These are phyloP conservation scores for Sporisorium scitamineum DNA, from an alignment of 1,284 basidiomycete genomes.

Conservation along the genomic window DNA sequence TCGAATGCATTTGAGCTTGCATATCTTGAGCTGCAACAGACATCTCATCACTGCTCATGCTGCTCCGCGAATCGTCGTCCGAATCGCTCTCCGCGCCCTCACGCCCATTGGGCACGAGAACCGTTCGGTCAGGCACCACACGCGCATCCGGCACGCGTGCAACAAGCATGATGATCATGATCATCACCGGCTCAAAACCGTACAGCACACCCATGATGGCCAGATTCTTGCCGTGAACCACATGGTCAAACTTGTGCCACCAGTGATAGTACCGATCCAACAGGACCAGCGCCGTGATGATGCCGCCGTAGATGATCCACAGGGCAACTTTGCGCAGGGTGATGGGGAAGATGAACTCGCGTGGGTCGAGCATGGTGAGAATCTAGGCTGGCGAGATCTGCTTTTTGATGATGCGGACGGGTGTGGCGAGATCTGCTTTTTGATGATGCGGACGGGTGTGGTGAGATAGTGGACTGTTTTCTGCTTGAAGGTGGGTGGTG, in stretches of 20 bases:
- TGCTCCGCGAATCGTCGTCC: constrained; percentile 6
- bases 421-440: constrained; percentile 16
- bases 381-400: constrained; percentile 34
- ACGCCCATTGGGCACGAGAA: constrained; percentile 24
- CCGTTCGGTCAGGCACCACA: constrained; percentile 35
- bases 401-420: constrained; percentile 15
- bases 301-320: constrained; percentile 32
- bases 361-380: constrained; percentile 29
- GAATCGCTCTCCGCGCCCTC: constrained; percentile 11
- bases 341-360: constrained; percentile 36
- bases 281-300: constrained; percentile 31
- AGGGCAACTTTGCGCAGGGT: constrained; percentile 29
- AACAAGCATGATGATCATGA: constrained; percentile 36
- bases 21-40: constrained; percentile 1
- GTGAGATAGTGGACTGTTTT: constrained; percentile 12
- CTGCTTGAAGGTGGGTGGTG: constrained; percentile 7
- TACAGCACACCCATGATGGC: constrained; percentile 40
- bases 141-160: constrained; percentile 28
- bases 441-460: constrained; percentile 17
- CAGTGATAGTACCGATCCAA: constrained; percentile 43
- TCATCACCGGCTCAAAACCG: constrained; percentile 40
- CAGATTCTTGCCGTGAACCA: constrained; percentile 36
- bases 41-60: constrained; percentile 19
- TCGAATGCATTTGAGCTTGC: constrained; percentile 21
- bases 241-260: constrained; percentile 37